phyloP scores from a whole-genome alignment of 2,329 filamentous ascomycete genomes.

The Colletotrichum sp. region DNA sequence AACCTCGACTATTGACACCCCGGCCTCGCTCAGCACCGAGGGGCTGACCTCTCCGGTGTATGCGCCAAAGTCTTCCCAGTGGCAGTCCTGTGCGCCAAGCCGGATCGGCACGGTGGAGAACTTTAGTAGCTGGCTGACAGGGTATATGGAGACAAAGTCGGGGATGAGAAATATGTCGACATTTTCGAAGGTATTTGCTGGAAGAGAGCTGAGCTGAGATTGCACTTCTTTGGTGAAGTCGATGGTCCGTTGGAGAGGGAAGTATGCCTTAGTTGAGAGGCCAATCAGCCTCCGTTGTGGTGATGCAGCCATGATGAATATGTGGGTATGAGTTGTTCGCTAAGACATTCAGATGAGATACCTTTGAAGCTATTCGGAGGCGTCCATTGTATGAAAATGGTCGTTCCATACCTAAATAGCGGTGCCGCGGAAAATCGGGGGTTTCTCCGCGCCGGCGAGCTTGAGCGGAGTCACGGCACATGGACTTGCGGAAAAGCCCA shows the following conservation, averaged over 20 bases:
- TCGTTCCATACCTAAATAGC: not conserved
- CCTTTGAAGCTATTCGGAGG: not conserved
- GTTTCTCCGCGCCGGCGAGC: not conserved
- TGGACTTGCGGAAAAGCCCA: not conserved
- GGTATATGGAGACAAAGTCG: constrained; percentile 73
- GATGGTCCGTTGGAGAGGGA: constrained; percentile 67
- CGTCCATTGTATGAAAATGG: not conserved
- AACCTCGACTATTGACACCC: constrained; percentile 76
- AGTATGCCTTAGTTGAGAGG: constrained; percentile 83
- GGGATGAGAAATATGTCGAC: constrained; percentile 79
- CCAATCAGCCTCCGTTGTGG: constrained; percentile 66
- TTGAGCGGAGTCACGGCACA: not conserved
- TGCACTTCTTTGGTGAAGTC: constrained; percentile 58
- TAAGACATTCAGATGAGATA: no score
- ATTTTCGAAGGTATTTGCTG: constrained; percentile 23
- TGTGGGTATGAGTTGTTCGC: no score
- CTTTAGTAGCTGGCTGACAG: constrained; percentile 52
- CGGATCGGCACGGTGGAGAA: constrained; percentile 54
- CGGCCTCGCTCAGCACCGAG: constrained; percentile 67
- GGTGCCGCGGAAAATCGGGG: not conserved
- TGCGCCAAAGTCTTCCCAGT: constrained; percentile 72
- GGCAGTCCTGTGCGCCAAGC: constrained; percentile 76
- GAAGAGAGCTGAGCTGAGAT: constrained; percentile 45
- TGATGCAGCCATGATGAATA: not conserved
- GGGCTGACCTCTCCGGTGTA: constrained; percentile 83